These are phyloP conservation scores for Datura wrightii DNA, from an alignment of 257 asterid species.

Conservation along the genomic window DNA sequence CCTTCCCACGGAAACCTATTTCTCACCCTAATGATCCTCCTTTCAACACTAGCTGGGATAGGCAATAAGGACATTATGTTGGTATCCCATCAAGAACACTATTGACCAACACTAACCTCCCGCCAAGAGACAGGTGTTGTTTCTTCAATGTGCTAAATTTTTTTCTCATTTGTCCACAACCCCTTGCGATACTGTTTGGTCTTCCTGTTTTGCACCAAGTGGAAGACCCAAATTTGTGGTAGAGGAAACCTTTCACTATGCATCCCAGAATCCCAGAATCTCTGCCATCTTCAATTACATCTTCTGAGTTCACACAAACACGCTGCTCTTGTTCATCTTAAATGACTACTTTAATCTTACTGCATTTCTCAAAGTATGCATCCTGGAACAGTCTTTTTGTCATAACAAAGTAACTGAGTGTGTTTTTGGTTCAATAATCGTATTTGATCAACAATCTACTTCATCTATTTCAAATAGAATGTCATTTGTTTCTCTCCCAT, in stretches of 20 bases:
- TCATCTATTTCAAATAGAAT: constrained; percentile 15
- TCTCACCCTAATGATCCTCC: not conserved
- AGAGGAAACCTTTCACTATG: not conserved
- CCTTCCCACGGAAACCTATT: not conserved
- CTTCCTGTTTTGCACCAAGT: too few species aligned
- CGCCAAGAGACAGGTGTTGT: not conserved
- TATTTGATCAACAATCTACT: not conserved
- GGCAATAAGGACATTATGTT: constrained; percentile 1
- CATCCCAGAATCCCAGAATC: not conserved
- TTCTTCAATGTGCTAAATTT: not conserved
- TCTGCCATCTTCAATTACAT: not conserved
- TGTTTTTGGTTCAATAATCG: constrained; percentile 1
- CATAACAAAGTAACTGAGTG: not conserved
- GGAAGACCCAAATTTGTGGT: not conserved
- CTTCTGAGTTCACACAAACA: not conserved
- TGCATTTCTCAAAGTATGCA: not conserved
- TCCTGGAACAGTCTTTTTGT: not conserved
- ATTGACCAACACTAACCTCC: not conserved
- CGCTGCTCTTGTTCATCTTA: not conserved
- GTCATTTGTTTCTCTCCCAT: constrained; percentile 5
- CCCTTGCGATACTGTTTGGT: too few species aligned
- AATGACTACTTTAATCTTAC: constrained; percentile 1
- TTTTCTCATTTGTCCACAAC: too few species aligned
- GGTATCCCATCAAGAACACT: constrained; percentile 13
- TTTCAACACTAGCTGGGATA: not conserved